Conservation (phyloP, 169 alveolate genomes). For the Cryptosporidium meleagridis region DNA sequence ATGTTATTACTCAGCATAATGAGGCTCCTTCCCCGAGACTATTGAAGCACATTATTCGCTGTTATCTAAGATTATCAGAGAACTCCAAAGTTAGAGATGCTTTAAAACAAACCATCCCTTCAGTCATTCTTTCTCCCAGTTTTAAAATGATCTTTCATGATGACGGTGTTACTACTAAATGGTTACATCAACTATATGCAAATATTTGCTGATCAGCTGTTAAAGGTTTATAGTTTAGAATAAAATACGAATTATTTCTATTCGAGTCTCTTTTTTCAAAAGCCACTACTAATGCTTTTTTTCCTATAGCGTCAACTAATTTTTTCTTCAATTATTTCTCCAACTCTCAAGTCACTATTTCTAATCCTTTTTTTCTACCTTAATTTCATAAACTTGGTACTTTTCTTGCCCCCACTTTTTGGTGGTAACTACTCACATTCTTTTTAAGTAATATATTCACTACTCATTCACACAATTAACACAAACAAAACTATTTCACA, state of each 20-base stretch:
- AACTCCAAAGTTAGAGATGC: conserved; percentile 93
- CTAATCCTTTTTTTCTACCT: neutral
- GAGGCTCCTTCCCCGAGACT: conserved; percentile 94
- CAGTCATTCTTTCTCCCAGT: conserved; percentile 42
- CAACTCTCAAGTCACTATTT: neutral
- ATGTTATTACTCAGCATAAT: conserved; percentile 90
- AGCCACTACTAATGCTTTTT: neutral
- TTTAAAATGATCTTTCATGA: conserved; percentile 64
- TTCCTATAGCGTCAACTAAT: neutral
- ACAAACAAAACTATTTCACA: neutral
- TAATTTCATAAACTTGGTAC: neutral
- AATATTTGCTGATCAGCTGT: conserved; percentile 41
- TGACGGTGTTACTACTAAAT: conserved; percentile 54
- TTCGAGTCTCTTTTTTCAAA: neutral
- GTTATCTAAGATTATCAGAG: conserved; percentile 97
- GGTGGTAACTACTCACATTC: neutral
- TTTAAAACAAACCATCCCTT: conserved; percentile 78
- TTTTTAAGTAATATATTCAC: neutral
- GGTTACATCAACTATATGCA: conserved; percentile 67
- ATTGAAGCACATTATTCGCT: conserved; percentile 94
- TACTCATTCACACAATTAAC: neutral
- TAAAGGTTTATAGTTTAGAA: neutral
- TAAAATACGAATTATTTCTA: neutral
- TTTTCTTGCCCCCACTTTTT: too few species aligned
- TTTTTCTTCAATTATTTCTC: neutral